These are phyloP conservation scores for Lyophyllum decastes DNA, from an alignment of 768 basidiomycete species.

Conservation along the genomic window DNA sequence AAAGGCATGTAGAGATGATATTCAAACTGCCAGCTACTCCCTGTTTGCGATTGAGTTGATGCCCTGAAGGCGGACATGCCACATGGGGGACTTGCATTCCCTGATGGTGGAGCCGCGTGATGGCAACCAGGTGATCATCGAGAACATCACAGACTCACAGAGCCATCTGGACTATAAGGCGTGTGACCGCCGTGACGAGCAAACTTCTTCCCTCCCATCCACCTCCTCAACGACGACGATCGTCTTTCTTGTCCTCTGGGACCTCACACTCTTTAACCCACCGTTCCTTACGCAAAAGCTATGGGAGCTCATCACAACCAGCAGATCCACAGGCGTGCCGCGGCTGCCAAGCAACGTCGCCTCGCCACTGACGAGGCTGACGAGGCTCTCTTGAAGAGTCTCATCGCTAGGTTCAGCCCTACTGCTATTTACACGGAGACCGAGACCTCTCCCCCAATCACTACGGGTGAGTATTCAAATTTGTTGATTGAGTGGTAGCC, in stretches of 20 bases:
- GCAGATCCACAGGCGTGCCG: slow-evolving; percentile 16
- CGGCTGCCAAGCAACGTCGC: slow-evolving; percentile 17
- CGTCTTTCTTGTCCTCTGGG: slow-evolving; percentile 13
- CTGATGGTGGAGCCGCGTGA: neutral
- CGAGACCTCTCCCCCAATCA: neutral
- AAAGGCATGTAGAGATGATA: too few relatives aligned
- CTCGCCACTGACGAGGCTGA: slow-evolving; percentile 13
- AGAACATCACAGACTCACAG: neutral
- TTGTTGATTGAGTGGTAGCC: neutral
- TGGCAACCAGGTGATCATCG: slow-evolving; percentile 5
- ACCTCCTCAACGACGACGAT: neutral
- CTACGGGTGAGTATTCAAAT: slow-evolving; percentile 2
- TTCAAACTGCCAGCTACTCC: too few relatives aligned
- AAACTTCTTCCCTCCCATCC: slow-evolving; percentile 6
- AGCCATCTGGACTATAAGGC: neutral
- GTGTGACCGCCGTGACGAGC: slow-evolving; percentile 13
- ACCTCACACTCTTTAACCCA: slow-evolving; percentile 22
- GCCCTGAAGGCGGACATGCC: too few relatives aligned
- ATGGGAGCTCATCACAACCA: slow-evolving; percentile 15
- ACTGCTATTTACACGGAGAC: slow-evolving; percentile 15
- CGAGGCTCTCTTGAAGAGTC: slow-evolving; percentile 10
- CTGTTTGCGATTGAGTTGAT: too few relatives aligned
- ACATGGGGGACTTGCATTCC: too few relatives aligned
- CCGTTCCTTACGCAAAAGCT: slow-evolving; percentile 17
- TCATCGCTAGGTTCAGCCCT: slow-evolving; percentile 20